Conservation (phyloP, 345 rosid genomes). For the Noccaea caerulescens region DNA sequence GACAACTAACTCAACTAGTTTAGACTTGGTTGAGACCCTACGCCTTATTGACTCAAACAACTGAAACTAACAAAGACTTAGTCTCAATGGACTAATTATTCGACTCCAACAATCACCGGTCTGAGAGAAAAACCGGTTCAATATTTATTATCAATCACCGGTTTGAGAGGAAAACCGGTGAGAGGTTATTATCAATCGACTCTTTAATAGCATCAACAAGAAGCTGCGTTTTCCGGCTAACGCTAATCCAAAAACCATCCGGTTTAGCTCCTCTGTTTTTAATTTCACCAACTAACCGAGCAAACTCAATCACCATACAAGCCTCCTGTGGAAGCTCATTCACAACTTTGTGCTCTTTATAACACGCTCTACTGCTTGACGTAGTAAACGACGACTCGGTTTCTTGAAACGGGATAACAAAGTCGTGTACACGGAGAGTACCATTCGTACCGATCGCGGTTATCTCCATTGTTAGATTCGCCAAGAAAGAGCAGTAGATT, state of each 20-base stretch:
- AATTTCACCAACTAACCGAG: constrained; percentile 57
- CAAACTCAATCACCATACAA: constrained; percentile 79
- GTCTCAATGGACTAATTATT: too few species aligned
- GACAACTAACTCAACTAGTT: background rate
- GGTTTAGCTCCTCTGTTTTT: constrained; percentile 63
- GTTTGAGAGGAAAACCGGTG: constrained; percentile 44
- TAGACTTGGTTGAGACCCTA: background rate
- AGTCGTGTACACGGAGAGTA: constrained; percentile 66
- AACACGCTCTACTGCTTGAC: background rate
- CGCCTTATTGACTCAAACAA: background rate
- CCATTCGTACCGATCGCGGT: constrained; percentile 75
- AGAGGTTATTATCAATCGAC: constrained; percentile 61
- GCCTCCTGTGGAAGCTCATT: constrained; percentile 75
- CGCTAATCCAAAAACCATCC: constrained; percentile 61
- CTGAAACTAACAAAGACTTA: background rate
- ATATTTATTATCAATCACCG: background rate
- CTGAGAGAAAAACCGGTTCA: too few species aligned
- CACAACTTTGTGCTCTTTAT: constrained; percentile 54
- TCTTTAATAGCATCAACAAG: constrained; percentile 69
- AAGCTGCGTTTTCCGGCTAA: constrained; percentile 75
- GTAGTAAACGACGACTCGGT: constrained; percentile 56
- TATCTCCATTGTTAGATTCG: constrained; percentile 72
- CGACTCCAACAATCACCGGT: too few species aligned
- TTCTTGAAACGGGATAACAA: constrained; percentile 67
- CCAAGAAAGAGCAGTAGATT: constrained; percentile 73